Percentiles rank a stretch among this genome's conserved stretches.
These are phyloP conservation scores for Cylindrodendrum hubeiense DNA, from an alignment of 2,329 filamentous ascomycete genomes.

Conservation along the genomic window DNA sequence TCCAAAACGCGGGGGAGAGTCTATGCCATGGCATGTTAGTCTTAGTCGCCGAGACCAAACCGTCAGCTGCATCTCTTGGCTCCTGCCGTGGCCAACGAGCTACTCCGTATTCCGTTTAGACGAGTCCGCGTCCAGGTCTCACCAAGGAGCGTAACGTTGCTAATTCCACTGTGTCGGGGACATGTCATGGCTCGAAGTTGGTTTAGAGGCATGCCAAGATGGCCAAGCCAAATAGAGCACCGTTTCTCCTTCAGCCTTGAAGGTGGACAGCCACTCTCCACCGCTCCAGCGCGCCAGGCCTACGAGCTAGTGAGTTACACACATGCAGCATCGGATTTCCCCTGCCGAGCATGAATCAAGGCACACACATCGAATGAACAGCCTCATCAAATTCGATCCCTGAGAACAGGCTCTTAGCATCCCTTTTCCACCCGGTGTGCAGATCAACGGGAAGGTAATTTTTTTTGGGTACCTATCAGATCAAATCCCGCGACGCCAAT, in stretches of 20 bases:
- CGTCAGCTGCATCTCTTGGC: background rate
- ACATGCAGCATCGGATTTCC: background rate
- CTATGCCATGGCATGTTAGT: background rate
- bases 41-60: background rate
- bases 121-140: background rate
- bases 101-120: background rate
- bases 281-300: background rate
- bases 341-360: background rate
- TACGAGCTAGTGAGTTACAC: background rate
- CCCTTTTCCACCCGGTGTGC: background rate
- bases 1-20: background rate
- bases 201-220: slow-evolving; percentile 31
- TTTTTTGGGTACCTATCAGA: background rate
- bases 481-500: background rate
- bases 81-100: background rate
- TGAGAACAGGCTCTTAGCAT: background rate
- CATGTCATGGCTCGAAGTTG: slow-evolving; percentile 20
- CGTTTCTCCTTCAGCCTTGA: slow-evolving; percentile 14
- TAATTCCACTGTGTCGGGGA: background rate
- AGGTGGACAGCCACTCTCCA: background rate
- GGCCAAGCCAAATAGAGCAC: slow-evolving; percentile 6
- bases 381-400: background rate
- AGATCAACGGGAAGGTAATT: background rate
- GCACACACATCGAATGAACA: background rate
- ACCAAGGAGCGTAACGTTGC: background rate